Base-by-base conservation (phyloP, 257 asterid species). In the Lycium ferocissimum region DNA sequence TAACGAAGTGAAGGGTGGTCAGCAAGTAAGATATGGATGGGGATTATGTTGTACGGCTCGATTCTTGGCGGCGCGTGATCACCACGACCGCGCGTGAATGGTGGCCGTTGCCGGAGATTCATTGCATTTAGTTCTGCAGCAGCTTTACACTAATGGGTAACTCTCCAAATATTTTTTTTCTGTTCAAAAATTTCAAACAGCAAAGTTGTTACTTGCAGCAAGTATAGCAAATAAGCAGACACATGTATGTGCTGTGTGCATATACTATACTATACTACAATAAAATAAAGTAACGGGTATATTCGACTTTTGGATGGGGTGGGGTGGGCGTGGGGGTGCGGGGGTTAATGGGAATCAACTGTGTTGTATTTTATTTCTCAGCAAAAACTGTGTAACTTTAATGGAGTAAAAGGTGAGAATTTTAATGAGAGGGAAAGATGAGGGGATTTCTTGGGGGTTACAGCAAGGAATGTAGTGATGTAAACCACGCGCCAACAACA, bases 1-100 rank as follows among this genome's bases (percentile, higher is more conserved):
- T 82, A 91, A 7, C 98, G 88, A 80, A 93, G 94, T 12, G 97
- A 92, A 62, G 98, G 98, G 89, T 96, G 99, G 92, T 96, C 94
- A 1, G 88, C 56, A 43, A 94, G 88, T 37, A 93, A 90, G 89
- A 87, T 87, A 84, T 94, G 94, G 85, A 96, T 91, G 69, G 99
- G 99, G 20, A 94, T 93, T 47, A 96, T 94, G 91, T 96, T 94
- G 91, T 35, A 95, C 5, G 92, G 89, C 84, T 92, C 92, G 6
- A 81, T n/a, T 2, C 83, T 91, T 1, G 90, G 93, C 76, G 89
- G 90, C 89, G 93, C 91, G 92, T 90, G 20, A 2, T 87, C 62
- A 8, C 35, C 94, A 63, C 94, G 93, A 79, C 92, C 94, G 90
- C 94, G 92, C 89, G 93, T 84, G 17, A 91, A 80, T 0, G 13